A percentile compares a stretch with the other conserved stretches of the same genome.
phyloP scores from a whole-genome alignment of 2,329 filamentous ascomycete genomes.

The Zasmidium angulare region DNA sequence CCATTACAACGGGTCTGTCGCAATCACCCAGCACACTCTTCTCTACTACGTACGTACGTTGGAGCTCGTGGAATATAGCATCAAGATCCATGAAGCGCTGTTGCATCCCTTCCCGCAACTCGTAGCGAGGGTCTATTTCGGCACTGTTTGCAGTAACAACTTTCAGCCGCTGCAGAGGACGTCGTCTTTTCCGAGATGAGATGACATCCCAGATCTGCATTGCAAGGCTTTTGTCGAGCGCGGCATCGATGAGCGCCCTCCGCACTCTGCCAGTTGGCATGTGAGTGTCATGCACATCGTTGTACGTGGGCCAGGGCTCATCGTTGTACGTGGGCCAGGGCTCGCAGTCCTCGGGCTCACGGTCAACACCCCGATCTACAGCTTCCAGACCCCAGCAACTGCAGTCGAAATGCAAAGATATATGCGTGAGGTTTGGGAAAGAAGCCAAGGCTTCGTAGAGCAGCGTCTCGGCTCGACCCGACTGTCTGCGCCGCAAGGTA shows the following conservation, averaged over 20 bases:
- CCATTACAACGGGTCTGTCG: not conserved
- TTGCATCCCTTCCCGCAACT: too few relatives aligned
- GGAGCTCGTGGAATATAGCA: not conserved
- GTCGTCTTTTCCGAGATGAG: not conserved
- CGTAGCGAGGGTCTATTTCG: too few relatives aligned
- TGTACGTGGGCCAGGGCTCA: not conserved
- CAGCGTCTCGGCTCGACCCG: not conserved
- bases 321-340: not conserved
- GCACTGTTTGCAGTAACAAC: not conserved
- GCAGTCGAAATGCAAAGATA: not conserved
- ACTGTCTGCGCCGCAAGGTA: not conserved
- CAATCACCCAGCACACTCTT: not conserved
- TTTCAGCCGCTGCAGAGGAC: not conserved
- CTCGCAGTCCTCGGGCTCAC: not conserved
- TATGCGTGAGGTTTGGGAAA: not conserved
- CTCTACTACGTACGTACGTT: not conserved
- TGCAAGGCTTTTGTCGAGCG: not conserved
- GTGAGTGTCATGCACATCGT: too few relatives aligned
- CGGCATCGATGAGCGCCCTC: not conserved
- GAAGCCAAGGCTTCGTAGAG: not conserved
- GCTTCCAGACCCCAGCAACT: not conserved
- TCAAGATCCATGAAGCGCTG: not conserved
- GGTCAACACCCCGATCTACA: not conserved
- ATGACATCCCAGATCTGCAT: not conserved
- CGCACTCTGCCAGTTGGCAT: not conserved